These are phyloP conservation scores for Chlorella ohadii DNA, from an alignment of 139 green algal genomes.

Conservation along the genomic window DNA sequence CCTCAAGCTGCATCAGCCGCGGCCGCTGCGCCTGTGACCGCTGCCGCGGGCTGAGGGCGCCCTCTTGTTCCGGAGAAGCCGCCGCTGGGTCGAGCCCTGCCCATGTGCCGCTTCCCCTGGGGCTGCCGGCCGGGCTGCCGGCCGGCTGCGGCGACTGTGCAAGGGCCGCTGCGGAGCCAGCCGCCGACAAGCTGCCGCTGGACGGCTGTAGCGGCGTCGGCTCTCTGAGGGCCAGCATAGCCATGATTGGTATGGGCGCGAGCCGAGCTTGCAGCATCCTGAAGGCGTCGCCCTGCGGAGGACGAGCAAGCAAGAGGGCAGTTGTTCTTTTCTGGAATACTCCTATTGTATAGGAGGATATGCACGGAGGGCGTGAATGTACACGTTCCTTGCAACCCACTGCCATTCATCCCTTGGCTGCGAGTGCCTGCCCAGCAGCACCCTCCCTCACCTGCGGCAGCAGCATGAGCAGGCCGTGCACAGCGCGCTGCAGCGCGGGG, in stretches of 20 bases:
- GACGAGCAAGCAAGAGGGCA: no score
- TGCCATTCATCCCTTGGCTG: no score
- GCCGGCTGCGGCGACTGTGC: not conserved
- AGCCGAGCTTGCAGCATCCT: constrained; percentile 79
- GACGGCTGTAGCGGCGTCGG: not conserved
- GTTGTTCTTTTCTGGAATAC: no score
- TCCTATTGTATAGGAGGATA: no score
- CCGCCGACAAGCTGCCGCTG: not conserved
- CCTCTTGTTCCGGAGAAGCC: not conserved
- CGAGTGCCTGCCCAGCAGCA: no score
- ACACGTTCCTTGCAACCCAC: no score
- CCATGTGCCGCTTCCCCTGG: not conserved
- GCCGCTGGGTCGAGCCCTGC: not conserved
- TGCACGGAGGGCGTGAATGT: no score
- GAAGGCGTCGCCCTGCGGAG: constrained; percentile 79
- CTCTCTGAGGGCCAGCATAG: constrained; percentile 54
- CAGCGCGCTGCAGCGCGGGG: constrained; percentile 74
- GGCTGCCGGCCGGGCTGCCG: not conserved
- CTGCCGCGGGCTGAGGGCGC: not conserved
- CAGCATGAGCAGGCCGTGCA: constrained; percentile 95
- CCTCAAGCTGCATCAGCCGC: constrained; percentile 10
- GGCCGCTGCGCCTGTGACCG: not conserved
- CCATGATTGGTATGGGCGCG: constrained; percentile 54
- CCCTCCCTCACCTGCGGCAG: constrained; percentile 79
- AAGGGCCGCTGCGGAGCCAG: no score